Evolutionary conservation across 768 basidiomycete species (phyloP), one percentile per base, ranked within the genome.

Genomic region (Termitomyces sp.): DNA sequence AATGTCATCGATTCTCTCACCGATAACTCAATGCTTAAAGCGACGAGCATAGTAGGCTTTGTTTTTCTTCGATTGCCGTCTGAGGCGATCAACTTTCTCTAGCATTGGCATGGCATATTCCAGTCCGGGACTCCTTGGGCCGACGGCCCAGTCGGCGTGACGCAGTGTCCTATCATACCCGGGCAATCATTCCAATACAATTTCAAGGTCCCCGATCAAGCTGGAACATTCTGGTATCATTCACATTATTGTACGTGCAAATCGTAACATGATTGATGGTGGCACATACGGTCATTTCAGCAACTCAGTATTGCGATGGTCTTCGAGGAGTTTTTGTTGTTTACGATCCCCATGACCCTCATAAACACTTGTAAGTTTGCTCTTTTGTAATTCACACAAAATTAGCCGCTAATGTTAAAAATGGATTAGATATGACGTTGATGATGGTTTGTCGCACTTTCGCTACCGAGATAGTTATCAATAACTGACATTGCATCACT

Each of bases 301-400:
- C 59, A 1, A 60, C 56, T 10, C 59, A 60, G 10, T 60, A 60
- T 45, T 60, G 59, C 27, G 59, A 60, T 46, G 59, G 59, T 24
- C 48, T 60, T 14, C 55, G 56, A 27, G 59, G 59, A 10, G 55
- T n/a, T n/a, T 44, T 72, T 1, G 27, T 34, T 7, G 4, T 47
- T 39, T 49, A 49, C 81, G 2, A 82, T 84, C 46, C 68, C 84
- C 24, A 67, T 7, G 72, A 73, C 30, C 56, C 59, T 4, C 43
- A 58, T 36, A 22, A 12, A 30, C 7, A 42, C 32, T 13, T 53
- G 39, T 57, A 16, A 36, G 53, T 24, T 40, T 2, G 16, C 20
- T 33, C 46, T 8, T 26, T 16, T 8, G 24, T 6, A 16, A 45
- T 26, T 16, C 3, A 45, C 6, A 8, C 24, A 27, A 27, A 24